Base-by-base conservation (phyloP, 1,284 basidiomycete species). In the Laetiporus sulphureus region DNA sequence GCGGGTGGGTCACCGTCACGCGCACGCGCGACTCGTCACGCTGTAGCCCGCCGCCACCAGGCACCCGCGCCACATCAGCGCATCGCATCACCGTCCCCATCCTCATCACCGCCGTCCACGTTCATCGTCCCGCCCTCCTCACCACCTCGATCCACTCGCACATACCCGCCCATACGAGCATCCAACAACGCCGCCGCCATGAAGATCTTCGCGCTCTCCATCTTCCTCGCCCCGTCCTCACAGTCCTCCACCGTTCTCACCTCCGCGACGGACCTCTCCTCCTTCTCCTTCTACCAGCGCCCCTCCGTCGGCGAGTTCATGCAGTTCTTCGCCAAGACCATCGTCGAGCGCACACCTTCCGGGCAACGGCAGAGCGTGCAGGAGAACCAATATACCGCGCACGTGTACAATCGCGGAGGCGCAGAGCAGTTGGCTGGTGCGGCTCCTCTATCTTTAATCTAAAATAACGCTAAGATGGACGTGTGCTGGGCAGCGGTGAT, bases 201-300 rank as follows among this genome's bases (percentile, higher is more conserved):
- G 83, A 88, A 86, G 73, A 69, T 88, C 47, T 86, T 70, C 57
- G 75, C 77, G 7, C 71, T 88, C 45, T 75, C 83, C 19, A 59
- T 88, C 27, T 56, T 82, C 38, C 67, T 75, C 44, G 69, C 77
- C 2, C 75, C 81, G 7, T 66, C 77, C 13, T 71, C 69, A 22
- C 72, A 72, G 24, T 56, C 79, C 7, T 73, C 77, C 13, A 79
- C 79, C 1, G 65, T 86, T 20, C 79, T 99, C 24, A 72, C 75
- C 49, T 77, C 71, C 29, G 83, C 89, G 8, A 83, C 77, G 46
- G 95, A 99, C 61, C 76, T 99, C 12, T 88, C 84, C 34, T 85
- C 84, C 19, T 99, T 96, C 71, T 88, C 86, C 16, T 99, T 96
- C 72, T 94, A 96, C 63, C 93, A 98, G 66, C 73, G 80, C 46